phyloP scores from a whole-genome alignment of 306 rosid species.

The Pyrus betulifolia region DNA sequence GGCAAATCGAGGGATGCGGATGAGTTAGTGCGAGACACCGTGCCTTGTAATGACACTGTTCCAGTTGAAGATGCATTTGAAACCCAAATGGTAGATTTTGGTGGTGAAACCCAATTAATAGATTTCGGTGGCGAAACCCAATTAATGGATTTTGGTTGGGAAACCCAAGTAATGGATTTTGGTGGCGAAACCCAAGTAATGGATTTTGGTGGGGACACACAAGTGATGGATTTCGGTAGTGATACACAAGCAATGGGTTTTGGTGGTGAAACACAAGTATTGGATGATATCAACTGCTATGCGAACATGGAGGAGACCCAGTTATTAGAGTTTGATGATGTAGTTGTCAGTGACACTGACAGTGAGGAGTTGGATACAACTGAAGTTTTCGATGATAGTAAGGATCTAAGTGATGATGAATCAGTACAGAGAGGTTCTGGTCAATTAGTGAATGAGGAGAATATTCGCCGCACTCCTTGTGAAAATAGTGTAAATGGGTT shows the following conservation, averaged over 20 bases:
- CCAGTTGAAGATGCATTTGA: slow-evolving; percentile 26
- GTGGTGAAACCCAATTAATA: slow-evolving; percentile 49
- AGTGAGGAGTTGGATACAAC: slow-evolving; percentile 42
- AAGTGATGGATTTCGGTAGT: neutral
- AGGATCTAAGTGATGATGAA: slow-evolving; percentile 25
- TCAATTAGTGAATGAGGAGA: slow-evolving; percentile 15
- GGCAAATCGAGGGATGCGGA: slow-evolving; percentile 11
- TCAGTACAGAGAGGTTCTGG: neutral
- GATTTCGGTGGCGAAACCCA: slow-evolving; percentile 43
- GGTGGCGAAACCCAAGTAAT: slow-evolving; percentile 28
- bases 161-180: neutral
- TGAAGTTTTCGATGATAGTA: slow-evolving; percentile 33
- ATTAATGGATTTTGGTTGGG: slow-evolving; percentile 16
- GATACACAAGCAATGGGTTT: slow-evolving; percentile 24
- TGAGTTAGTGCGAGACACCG: slow-evolving; percentile 27
- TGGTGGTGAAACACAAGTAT: slow-evolving; percentile 37
- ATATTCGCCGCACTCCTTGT: neutral
- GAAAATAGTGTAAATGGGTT: slow-evolving; percentile 10
- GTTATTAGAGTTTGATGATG: slow-evolving; percentile 32
- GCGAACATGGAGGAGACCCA: slow-evolving; percentile 32
- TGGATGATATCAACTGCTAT: slow-evolving; percentile 33
- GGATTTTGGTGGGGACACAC: neutral
- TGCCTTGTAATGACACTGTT: slow-evolving; percentile 24
- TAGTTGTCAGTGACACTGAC: slow-evolving; percentile 15
- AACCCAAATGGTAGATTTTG: slow-evolving; percentile 37